Evolutionary conservation across 2,329 filamentous ascomycete genomes (phyloP).

Genomic region (Fusarium domesticum): DNA sequence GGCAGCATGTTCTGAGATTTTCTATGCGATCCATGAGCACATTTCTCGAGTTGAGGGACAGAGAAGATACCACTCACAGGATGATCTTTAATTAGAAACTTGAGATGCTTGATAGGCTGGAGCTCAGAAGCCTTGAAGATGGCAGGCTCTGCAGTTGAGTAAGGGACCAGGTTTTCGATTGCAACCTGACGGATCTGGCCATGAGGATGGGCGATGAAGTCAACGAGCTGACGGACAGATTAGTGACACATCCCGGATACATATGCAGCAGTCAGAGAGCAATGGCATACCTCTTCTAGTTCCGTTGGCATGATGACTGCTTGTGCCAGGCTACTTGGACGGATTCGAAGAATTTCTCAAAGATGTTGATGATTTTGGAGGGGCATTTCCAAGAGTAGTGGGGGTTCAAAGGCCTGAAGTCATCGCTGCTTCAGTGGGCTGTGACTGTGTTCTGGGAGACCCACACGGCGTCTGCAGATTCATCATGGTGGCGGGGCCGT

Average conservation of each 20-base stretch:
- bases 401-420: constrained; percentile 27
- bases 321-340: constrained; percentile 9
- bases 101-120: constrained; percentile 79
- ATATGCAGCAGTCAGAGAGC: fast-evolving
- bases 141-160: constrained; percentile 66
- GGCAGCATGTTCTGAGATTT: constrained; percentile 89
- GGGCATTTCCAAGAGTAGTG: constrained; percentile 26
- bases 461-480: constrained; percentile 22
- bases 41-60: too few species aligned
- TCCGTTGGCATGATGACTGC: constrained; percentile 78
- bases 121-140: constrained; percentile 83
- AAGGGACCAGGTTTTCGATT: constrained; percentile 82
- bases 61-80: constrained; percentile 50
- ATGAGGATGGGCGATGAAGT: constrained; percentile 89
- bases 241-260: not conserved
- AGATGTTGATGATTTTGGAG: constrained; percentile 25
- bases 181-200: constrained; percentile 85
- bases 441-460: constrained; percentile 25
- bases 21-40: constrained; percentile 45
- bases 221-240: constrained; percentile 65
- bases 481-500: constrained; percentile 27
- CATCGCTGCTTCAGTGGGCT: constrained; percentile 28
- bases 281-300: constrained; percentile 63
- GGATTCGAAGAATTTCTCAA: constrained; percentile 18
- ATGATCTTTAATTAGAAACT: constrained; percentile 81